These are phyloP conservation scores for Umbellularia californica DNA, from an alignment of 164 flowering plant genomes.

Conservation along the genomic window DNA sequence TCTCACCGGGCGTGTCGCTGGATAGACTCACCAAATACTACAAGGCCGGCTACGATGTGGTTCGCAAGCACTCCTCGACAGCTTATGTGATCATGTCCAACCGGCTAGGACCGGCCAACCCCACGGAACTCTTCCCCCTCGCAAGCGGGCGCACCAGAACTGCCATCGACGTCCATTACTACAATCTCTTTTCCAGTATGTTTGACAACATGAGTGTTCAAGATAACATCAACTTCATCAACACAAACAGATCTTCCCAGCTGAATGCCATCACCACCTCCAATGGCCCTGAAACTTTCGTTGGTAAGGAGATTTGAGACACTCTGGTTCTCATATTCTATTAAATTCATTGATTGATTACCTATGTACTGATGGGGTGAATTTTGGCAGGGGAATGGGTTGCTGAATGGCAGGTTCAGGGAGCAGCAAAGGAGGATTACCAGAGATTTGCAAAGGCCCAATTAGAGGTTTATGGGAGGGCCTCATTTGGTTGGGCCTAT, in stretches of 20 bases:
- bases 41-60: constrained; percentile 51
- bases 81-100: constrained; percentile 54
- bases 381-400: constrained; percentile 65
- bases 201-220: constrained; percentile 42
- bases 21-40: constrained; percentile 50
- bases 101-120: constrained; percentile 26
- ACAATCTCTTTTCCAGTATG: constrained; percentile 36
- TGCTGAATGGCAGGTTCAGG: constrained; percentile 55
- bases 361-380: not conserved
- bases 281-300: constrained; percentile 59
- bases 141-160: constrained; percentile 32
- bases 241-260: constrained; percentile 33
- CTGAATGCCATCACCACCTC: constrained; percentile 36
- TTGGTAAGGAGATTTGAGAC: constrained; percentile 37
- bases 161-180: constrained; percentile 65
- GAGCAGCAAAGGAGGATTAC: constrained; percentile 51
- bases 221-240: constrained; percentile 55
- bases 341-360: not conserved
- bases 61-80: constrained; percentile 42
- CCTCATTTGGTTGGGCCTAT: constrained; percentile 78
- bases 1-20: constrained; percentile 40
- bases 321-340: too few relatives aligned
- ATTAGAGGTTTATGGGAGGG: constrained; percentile 49
- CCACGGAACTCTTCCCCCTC: constrained; percentile 48
- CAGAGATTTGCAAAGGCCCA: constrained; percentile 57